Evolutionary conservation across 106 monocot genomes (phyloP).

Genomic region (Ottelia alismoides): DNA sequence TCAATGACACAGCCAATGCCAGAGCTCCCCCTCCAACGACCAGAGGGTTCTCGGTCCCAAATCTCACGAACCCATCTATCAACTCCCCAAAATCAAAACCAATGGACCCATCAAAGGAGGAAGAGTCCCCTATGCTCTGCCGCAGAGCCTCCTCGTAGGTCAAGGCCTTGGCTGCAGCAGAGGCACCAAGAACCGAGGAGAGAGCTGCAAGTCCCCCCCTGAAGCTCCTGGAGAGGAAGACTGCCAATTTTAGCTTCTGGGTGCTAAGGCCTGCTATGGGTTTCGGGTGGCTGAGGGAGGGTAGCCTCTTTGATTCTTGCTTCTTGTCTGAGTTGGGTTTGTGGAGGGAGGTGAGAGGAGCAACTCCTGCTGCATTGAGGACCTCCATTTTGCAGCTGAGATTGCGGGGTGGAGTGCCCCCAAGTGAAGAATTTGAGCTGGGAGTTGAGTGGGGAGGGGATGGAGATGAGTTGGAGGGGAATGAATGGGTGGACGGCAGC

Average conservation of each 20-base stretch:
- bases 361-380: conserved; percentile 44
- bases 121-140: conserved; percentile 5
- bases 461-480: too few relatives aligned
- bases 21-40: conserved; percentile 49
- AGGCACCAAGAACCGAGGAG: conserved; percentile 16
- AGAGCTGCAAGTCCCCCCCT: conserved; percentile 20
- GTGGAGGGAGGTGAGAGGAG: conserved; percentile 34
- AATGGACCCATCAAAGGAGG: background rate
- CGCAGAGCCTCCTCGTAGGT: conserved; percentile 66
- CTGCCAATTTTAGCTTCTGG: conserved; percentile 3
- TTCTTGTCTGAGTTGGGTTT: conserved; percentile 14
- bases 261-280: background rate
- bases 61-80: conserved; percentile 44
- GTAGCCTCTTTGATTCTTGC: conserved; percentile 19
- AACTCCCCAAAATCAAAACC: conserved; percentile 22
- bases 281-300: conserved; percentile 26
- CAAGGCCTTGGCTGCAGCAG: conserved; percentile 36
- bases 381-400: conserved; percentile 43
- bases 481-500: background rate
- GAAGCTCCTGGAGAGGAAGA: conserved; percentile 5
- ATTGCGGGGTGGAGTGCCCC: background rate
- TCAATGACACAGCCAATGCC: conserved; percentile 41
- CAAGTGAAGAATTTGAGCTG: background rate
- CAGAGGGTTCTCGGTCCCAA: conserved; percentile 53
- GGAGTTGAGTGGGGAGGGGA: too few relatives aligned